phyloP scores from a whole-genome alignment of 306 rosid species.

The Arachis stenosperma region DNA sequence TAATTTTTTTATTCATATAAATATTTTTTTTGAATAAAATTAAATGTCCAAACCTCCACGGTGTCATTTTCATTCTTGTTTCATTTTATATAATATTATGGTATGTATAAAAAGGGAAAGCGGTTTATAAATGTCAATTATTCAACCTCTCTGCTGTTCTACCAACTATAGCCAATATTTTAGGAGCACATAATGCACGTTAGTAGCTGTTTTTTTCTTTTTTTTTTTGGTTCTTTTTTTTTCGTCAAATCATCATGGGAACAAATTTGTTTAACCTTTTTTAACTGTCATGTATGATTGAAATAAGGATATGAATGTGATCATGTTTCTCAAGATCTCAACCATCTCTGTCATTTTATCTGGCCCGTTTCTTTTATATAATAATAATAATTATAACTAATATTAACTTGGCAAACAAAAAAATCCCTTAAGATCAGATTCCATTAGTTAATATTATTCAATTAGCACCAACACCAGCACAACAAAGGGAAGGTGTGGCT shows the following conservation, averaged over 20 bases:
- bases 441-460: background rate
- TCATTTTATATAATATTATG: background rate
- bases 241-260: constrained; percentile 33
- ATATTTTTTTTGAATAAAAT: too few relatives aligned
- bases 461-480: background rate
- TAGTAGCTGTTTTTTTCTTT: constrained; percentile 5
- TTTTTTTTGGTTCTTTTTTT: too few relatives aligned
- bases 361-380: constrained; percentile 12
- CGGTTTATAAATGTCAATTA: background rate
- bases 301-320: background rate
- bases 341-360: constrained; percentile 7
- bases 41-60: background rate
- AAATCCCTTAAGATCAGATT: background rate
- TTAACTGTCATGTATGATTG: background rate
- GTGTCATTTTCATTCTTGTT: background rate
- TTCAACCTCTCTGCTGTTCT: background rate
- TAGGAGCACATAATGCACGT: background rate
- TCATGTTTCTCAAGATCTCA: background rate
- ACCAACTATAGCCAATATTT: constrained; percentile 37
- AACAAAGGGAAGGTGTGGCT: constrained; percentile 18
- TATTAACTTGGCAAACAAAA: background rate
- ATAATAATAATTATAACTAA: background rate
- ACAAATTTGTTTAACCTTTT: constrained; percentile 19
- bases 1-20: too few relatives aligned
- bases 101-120: background rate